Base-by-base conservation (phyloP, 805 yeast species). In the Schwanniomyces pseudopolymorphus region DNA sequence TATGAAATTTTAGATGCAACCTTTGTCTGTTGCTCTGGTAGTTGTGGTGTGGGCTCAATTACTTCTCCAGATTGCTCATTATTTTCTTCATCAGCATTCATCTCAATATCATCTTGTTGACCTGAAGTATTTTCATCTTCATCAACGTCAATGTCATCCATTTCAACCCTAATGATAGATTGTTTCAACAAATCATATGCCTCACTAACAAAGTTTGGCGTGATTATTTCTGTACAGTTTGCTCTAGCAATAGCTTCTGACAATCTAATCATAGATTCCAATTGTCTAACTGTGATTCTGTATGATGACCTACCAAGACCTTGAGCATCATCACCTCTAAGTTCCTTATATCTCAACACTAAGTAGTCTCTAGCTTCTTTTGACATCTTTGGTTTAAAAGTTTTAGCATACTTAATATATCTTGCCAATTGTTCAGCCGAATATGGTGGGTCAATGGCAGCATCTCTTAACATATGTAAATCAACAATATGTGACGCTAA, bases 181-280 rank as follows among this genome's bases (percentile, higher is more conserved):
- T 89, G 96, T 63, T 94, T 82, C 57, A 94, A 74, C 51, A 94
- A 72, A 58, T 87, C 92, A 64, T 87, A 90, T 0, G 99, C 99
- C 63, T 94, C 98, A 2, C 91, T 86, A 39, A 92, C 98, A 64
- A 89, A 88, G 28, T 78, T 77, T 6, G 92, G 88, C 0, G 92
- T 83, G 44, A 90, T 85, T 51, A 83, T 90, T 52, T 88, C 94
- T 16, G 91, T 87, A 68, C 98, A 91, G 66, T 92, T 94, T 22
- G 98, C 97, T 54, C 96, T 79, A 1, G 99, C 98, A 67, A 94
- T 91, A 1, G 97, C 98, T 64, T 94, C 99, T 3, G 94, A 84
- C 48, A 94, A 76, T 61, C 99, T 80, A 54, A 94, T 85, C 90
- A 91, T 81, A 44, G 94, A 85, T 69, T 92, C 99, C 59, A 94